These are phyloP conservation scores for Lotus japonicus DNA, from an alignment of 306 rosid genomes.

Conservation along the genomic window DNA sequence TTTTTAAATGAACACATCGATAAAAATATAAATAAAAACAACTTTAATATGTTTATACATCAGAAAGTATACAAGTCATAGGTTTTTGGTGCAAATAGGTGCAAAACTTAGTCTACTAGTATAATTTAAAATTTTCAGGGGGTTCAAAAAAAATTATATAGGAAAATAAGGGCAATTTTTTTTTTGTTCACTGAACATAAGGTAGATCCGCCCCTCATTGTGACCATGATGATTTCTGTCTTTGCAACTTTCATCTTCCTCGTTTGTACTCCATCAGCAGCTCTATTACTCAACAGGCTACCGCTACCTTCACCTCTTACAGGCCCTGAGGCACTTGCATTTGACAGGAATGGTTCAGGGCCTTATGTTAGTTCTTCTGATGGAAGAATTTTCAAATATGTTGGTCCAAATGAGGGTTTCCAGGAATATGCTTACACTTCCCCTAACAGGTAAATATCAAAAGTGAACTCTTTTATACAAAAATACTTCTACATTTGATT, in stretches of 20 bases:
- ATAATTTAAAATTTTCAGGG: too few species aligned
- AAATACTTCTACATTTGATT: too few species aligned
- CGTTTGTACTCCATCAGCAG: conserved; percentile 19
- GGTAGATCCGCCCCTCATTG: too few species aligned
- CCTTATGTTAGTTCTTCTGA: conserved; percentile 39
- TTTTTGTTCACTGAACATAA: too few species aligned
- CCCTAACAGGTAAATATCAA: conserved; percentile 27
- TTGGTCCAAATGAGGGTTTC: background rate
- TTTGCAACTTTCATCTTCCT: conserved; percentile 4
- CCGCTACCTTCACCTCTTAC: conserved; percentile 22
- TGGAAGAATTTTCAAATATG: conserved; percentile 33
- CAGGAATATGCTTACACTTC: conserved; percentile 32
- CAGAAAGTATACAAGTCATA: too few species aligned
- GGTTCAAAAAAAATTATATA: too few species aligned
- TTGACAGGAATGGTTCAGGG: conserved; percentile 25
- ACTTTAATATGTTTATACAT: too few species aligned
- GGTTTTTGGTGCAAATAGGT: too few species aligned
- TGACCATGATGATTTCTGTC: background rate
- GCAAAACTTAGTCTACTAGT: too few species aligned
- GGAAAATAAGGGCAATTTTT: too few species aligned
- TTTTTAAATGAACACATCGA: too few species aligned
- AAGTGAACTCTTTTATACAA: background rate
- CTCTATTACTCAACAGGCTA: conserved; percentile 2
- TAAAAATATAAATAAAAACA: too few species aligned
- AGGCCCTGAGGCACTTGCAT: conserved; percentile 40